These are phyloP conservation scores for Tuber aestivum DNA, from an alignment of 495 filamentous ascomycete genomes.

Conservation along the genomic window DNA sequence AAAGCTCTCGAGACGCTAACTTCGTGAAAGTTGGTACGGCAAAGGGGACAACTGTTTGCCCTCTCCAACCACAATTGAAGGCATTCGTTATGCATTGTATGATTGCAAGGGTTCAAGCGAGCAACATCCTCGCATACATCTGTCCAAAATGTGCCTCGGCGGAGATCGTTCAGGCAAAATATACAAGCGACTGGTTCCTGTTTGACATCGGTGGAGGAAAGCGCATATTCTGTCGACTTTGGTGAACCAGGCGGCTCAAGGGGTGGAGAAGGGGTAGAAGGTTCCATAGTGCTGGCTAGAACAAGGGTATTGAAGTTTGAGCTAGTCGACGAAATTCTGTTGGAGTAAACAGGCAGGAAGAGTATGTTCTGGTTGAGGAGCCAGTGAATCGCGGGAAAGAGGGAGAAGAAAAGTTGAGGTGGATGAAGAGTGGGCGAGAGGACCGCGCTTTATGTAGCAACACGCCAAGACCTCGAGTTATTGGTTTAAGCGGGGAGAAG, in stretches of 20 bases:
- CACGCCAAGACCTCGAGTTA: constrained; percentile 27
- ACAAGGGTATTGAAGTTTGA: neutral
- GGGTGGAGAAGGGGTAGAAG: constrained; percentile 11
- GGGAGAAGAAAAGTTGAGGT: neutral
- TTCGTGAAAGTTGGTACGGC: constrained; percentile 79
- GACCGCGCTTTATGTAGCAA: constrained; percentile 33
- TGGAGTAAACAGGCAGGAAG: neutral
- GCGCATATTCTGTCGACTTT: constrained; percentile 12
- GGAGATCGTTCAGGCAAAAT: constrained; percentile 36
- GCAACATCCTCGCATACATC: constrained; percentile 34
- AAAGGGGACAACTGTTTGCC: constrained; percentile 97
- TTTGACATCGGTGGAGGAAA: constrained; percentile 19
- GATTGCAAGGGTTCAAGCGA: constrained; percentile 59
- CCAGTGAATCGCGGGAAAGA: neutral
- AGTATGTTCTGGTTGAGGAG: neutral
- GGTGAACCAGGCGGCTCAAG: constrained; percentile 17
- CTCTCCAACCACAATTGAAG: constrained; percentile 88
- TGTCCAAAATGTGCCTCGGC: constrained; percentile 18
- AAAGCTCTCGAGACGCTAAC: constrained; percentile 73
- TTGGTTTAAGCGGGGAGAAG: constrained; percentile 17
- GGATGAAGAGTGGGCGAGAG: constrained; percentile 28
- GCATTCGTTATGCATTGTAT: constrained; percentile 86
- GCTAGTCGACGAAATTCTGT: neutral
- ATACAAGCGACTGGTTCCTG: constrained; percentile 37
- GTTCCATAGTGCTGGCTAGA: constrained; percentile 19